Conservation (phyloP, 2,329 filamentous ascomycete species). For the Pseudofabraea citricarpa region DNA sequence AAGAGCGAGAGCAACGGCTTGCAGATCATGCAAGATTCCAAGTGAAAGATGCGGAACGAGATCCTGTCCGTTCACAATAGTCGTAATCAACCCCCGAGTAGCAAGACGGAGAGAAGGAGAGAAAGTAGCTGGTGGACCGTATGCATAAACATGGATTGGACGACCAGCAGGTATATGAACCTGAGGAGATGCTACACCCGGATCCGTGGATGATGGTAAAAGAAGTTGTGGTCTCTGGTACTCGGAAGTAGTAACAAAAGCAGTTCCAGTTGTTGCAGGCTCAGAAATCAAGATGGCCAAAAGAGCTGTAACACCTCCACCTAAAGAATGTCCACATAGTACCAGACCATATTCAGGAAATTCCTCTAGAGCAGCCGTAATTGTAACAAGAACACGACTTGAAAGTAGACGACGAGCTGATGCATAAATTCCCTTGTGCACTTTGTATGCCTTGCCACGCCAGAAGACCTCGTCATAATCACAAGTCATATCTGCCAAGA, state of each 20-base stretch:
- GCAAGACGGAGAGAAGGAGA: slow-evolving; percentile 64
- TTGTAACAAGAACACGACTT: slow-evolving; percentile 45
- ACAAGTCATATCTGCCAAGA: slow-evolving; percentile 53
- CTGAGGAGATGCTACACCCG: slow-evolving; percentile 25
- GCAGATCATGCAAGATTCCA: slow-evolving; percentile 70
- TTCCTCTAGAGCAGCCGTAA: slow-evolving; percentile 46
- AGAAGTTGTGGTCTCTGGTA: slow-evolving; percentile 67
- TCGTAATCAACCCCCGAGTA: slow-evolving; percentile 71
- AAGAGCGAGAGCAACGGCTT: slow-evolving; percentile 66
- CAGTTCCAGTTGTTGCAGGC: slow-evolving; percentile 36
- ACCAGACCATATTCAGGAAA: slow-evolving; percentile 52
- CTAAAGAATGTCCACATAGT: slow-evolving; percentile 50
- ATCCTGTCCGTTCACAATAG: slow-evolving; percentile 67
- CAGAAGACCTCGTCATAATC: slow-evolving; percentile 46
- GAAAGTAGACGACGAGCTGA: slow-evolving; percentile 46
- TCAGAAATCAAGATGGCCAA: slow-evolving; percentile 49
- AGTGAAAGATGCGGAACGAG: slow-evolving; percentile 70
- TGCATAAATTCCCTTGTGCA: slow-evolving; percentile 52
- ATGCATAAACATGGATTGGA: slow-evolving; percentile 75
- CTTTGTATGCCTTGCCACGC: slow-evolving; percentile 46
- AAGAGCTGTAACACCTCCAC: slow-evolving; percentile 49
- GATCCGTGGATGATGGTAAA: slow-evolving; percentile 54
- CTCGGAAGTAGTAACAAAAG: slow-evolving; percentile 56
- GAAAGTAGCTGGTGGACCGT: slow-evolving; percentile 70
- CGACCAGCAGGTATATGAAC: slow-evolving; percentile 60